Evolutionary conservation across 2,329 filamentous ascomycete genomes (phyloP), one percentile per base, ranked within the genome.

Genomic region (Xylaria sp.): DNA sequence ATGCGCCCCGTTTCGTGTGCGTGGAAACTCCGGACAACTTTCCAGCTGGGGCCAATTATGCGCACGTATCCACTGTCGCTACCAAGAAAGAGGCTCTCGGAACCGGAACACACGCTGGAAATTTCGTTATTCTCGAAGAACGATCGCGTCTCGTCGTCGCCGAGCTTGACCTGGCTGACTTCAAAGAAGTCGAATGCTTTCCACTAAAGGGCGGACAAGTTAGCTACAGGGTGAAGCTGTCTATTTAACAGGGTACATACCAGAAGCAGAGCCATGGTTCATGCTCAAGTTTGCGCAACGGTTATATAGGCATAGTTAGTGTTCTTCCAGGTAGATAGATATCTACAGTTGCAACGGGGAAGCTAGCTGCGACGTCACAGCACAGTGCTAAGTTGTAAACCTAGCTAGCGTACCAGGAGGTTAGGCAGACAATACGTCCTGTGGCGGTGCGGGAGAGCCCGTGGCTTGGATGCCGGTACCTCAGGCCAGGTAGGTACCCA

Each of bases 121-220:
- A 97, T 90, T 75, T 94, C 93, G 79, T 88, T 89, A 87, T 92
- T 92, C 81, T 94, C 91, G 84, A 97, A 92, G 78, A 94, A 87
- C 78, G 90, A 87, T 75, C 90, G 89, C 79, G 90, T 91, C 79
- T 97, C 93, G 77, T 91, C 91, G 80, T 97, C 92, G 75, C 88
- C 88, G 76, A 94, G 87, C 78, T 91, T 90, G 81, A 98, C 90
- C 80, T 92, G 91, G 80, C 90, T 90, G 81, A 97, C 94, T 83
- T 98, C 94, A 88, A 99, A 98, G 90, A 99, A 99, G 87, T 97
- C 94, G 85, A 99, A 99, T 76, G 92, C 91, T 92, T 98, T 98
- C 95, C 96, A 98, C 95, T 97, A 74, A 23, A 18, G 12, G 20
- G 31, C 10, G 18, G 6, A 58, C 23, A n/a, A 10, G 63, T 76